These are phyloP conservation scores for Suillus hirtellus DNA, from an alignment of 768 basidiomycete species.

Conservation along the genomic window DNA sequence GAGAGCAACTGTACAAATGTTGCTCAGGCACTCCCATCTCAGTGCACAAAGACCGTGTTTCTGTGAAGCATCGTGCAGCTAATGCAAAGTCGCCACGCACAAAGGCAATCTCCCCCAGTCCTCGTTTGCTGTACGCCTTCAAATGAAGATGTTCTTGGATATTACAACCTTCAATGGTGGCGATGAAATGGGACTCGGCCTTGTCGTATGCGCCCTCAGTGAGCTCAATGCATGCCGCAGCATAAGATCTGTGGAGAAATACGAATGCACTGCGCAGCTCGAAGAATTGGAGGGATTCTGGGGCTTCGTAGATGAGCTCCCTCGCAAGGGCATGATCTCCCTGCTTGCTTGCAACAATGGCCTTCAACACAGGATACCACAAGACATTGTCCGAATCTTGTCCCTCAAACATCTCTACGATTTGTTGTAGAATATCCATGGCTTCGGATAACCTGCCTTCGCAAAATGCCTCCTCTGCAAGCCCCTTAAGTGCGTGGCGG, in stretches of 20 bases:
- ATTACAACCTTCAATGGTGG: not conserved
- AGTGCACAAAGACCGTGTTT: not conserved
- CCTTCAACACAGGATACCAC: not conserved
- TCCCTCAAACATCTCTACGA: not conserved
- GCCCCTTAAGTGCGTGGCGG: not conserved
- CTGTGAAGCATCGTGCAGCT: not conserved
- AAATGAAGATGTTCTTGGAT: not conserved
- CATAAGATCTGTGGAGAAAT: not conserved
- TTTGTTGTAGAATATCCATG: not conserved
- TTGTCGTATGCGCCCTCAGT: not conserved
- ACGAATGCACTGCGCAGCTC: not conserved
- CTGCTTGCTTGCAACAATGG: not conserved
- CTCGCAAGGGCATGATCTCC: not conserved
- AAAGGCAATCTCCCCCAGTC: not conserved
- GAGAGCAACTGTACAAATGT: not conserved
- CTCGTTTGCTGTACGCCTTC: not conserved
- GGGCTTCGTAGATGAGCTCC: not conserved
- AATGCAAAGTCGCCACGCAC: not conserved
- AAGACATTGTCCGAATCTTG: rapidly evolving
- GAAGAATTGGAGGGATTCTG: not conserved
- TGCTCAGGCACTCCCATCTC: not conserved
- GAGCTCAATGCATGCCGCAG: not conserved
- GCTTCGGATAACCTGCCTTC: not conserved
- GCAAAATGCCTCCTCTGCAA: not conserved
- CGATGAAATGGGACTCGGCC: not conserved